Evolutionary conservation across 768 basidiomycete genomes (phyloP), one percentile per base, ranked within the genome.

Genomic region (Rhizopogon salebrosus): DNA sequence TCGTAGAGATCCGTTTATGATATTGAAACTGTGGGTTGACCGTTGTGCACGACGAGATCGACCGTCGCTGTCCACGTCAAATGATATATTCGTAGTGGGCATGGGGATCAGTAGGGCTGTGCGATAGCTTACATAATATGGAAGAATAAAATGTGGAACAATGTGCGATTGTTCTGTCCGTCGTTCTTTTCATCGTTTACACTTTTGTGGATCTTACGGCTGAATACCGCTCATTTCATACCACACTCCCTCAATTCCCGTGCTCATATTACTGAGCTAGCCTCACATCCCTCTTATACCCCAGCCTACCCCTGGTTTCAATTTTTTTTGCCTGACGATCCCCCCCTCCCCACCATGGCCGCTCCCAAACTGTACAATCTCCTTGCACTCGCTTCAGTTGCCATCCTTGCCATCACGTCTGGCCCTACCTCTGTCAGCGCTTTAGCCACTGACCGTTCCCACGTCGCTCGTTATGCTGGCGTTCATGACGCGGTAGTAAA

Each of bases 331-430:
- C 31, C 13, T 34, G 31, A 34, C 31, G 31, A 34, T 22, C 20
- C 49, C 50, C 54, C 59, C 48, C 46, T 59, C 62, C 43, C 37
- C 48, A 29, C 39, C 43, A 83, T 83, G 79, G 75, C 80, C 39
- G 62, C 74, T 43, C 39, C 70, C 53, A 84, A 79, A 57, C 62
- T 86, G 43, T 62, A 86, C 62, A 78, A 77, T 61, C 66, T 89
- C 55, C 24, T 89, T 49, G 78, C 85, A 20, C 55, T 89, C 37
- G 71, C 80, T 14, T 72, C 83, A 23, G 62, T 90, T 49, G 78
- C 82, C 20, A 60, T 89, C 56, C 54, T 88, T 55, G 73, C 79
- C 42, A 72, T 73, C 58, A 76, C 81, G 6, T 74, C 79, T 52
- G 73, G 63, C 29, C 64, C 79, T 0, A 52, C 71, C 6, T 74